Percentiles rank a stretch among this genome's conserved stretches.
These are phyloP conservation scores for Phalaenopsis aphrodite DNA, from an alignment of 106 monocot species.

Conservation along the genomic window DNA sequence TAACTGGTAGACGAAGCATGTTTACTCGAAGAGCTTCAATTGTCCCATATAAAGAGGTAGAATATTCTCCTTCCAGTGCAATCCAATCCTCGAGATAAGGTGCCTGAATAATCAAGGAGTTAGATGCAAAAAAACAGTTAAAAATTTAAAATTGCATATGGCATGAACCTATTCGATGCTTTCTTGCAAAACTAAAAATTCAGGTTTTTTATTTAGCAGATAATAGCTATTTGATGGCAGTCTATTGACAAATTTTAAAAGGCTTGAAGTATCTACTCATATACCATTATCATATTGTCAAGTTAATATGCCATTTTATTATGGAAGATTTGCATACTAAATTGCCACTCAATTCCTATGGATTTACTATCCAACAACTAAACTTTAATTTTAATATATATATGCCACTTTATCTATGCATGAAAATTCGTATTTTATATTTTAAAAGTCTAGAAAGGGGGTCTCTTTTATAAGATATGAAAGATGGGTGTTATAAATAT, in stretches of 20 bases:
- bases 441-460: too few relatives aligned
- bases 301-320: neutral
- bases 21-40: conserved; percentile 66
- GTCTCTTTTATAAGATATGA: too few relatives aligned
- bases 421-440: too few relatives aligned
- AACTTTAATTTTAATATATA: too few relatives aligned
- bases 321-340: neutral
- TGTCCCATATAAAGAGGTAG: conserved; percentile 40
- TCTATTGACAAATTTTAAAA: neutral
- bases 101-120: conserved; percentile 25
- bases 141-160: neutral
- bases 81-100: conserved; percentile 71
- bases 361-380: too few relatives aligned
- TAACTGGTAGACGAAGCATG: conserved; percentile 68
- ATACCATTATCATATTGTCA: neutral
- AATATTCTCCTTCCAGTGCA: conserved; percentile 55
- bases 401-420: too few relatives aligned
- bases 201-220: neutral
- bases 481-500: too few relatives aligned
- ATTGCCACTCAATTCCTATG: too few relatives aligned
- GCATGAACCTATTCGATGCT: neutral
- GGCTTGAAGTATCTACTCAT: neutral
- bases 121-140: neutral
- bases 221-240: too few relatives aligned
- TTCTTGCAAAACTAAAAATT: neutral